Evolutionary conservation across 2,329 filamentous ascomycete species (phyloP), one percentile per base, ranked within the genome.

Genomic region (Colletotrichum nymphaeae): DNA sequence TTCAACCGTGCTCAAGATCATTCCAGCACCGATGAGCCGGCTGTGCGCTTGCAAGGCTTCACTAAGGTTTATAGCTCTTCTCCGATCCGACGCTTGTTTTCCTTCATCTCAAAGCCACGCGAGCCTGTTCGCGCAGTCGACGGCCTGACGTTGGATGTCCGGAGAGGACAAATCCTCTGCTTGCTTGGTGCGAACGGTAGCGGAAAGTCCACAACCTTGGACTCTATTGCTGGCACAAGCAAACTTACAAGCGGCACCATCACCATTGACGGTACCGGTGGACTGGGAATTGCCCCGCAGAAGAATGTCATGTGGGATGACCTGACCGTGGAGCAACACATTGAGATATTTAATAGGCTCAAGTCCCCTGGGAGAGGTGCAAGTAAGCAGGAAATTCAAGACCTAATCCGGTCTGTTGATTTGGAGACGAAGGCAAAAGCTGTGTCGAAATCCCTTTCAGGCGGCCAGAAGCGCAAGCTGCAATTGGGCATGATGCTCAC

Each of bases 401-500:
- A 91, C 9, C 87, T 97, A 1, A 91, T 97, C 64, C 83, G 83
- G 6, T 88, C 91, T 1, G 91, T 97, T 75, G 96, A 97, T 80
- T 88, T 98, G 2, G 88, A 88, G 26, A 87, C 90, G 65, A 98
- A 98, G 83, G 85, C 91, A 53, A 89, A 90, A 46, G 93, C 95
- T 0, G 86, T 88, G 73, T 90, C 95, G 0, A 92, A 91, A 79
- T 97, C 94, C 0, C 86, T 98, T 0, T 97, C 95, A 2, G 95
- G 95, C 9, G 95, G 95, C 0, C 95, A 98, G 81, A 98, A 97
- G 84, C 88, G 95, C 65, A 98, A 98, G 81, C 87, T 98, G 9
- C 95, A 98, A 81, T 87, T 98, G 2, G 95, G 95, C 5, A 96
- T 98, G 91, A 98, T 98, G 95, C 91, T 98, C 77, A 97, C 94